Conservation (phyloP, 2,329 filamentous ascomycete species). For the Colletotrichum neosansevieriae region DNA sequence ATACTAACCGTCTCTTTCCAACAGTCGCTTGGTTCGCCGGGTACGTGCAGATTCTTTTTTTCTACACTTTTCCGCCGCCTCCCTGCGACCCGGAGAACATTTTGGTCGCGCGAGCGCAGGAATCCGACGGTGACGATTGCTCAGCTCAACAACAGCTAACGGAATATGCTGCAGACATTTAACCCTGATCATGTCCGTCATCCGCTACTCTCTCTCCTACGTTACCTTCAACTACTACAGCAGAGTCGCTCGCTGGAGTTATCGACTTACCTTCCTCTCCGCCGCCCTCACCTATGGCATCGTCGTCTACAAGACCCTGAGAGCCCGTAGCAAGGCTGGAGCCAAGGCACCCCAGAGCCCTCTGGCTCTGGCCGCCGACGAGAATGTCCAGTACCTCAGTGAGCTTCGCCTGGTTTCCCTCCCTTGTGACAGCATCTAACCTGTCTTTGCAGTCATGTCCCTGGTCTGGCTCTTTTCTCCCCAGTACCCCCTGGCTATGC, state of each 20-base stretch:
- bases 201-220: constrained; percentile 88
- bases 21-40: constrained; percentile 83
- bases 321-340: constrained; percentile 83
- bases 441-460: constrained; percentile 77
- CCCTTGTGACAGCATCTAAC: constrained; percentile 6
- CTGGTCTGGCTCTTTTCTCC: constrained; percentile 94
- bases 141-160: constrained; percentile 1
- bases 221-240: constrained; percentile 89
- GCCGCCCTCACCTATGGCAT: constrained; percentile 96
- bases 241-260: constrained; percentile 82
- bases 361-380: constrained; percentile 80
- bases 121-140: not conserved
- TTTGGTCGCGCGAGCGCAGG: constrained; percentile 3
- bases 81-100: constrained; percentile 30
- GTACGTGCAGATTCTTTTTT: constrained; percentile 64
- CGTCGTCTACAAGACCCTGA: constrained; percentile 97
- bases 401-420: constrained; percentile 54
- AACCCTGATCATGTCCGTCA: constrained; percentile 83
- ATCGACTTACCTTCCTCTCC: constrained; percentile 90
- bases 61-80: constrained; percentile 32
- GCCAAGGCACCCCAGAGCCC: constrained; percentile 70
- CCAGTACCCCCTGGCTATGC: constrained; percentile 89
- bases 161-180: constrained; percentile 73
- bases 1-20: constrained; percentile 50
- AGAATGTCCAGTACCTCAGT: constrained; percentile 99